A percentile compares a stretch with the other conserved stretches of the same genome.
These are phyloP conservation scores for Ehretia macrophylla DNA, from an alignment of 257 asterid genomes.

Conservation along the genomic window DNA sequence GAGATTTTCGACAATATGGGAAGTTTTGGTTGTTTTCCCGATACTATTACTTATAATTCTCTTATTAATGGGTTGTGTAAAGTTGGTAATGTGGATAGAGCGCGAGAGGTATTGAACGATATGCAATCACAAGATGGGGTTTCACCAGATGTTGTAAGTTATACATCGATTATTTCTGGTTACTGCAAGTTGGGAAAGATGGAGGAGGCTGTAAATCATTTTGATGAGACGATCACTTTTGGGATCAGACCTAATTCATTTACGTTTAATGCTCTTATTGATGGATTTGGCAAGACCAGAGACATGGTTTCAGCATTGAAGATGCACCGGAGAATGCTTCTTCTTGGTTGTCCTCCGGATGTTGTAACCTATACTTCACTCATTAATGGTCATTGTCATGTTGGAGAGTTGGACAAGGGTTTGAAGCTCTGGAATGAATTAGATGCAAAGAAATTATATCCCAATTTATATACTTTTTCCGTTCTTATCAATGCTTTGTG, in stretches of 20 bases:
- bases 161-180: constrained; percentile 73
- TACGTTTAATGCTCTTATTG: constrained; percentile 64
- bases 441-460: constrained; percentile 47
- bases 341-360: constrained; percentile 58
- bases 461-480: constrained; percentile 68
- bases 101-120: constrained; percentile 51
- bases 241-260: constrained; percentile 57
- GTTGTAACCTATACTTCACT: constrained; percentile 77
- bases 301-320: constrained; percentile 52
- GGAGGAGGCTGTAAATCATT: constrained; percentile 47
- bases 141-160: constrained; percentile 70
- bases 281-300: constrained; percentile 76
- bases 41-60: constrained; percentile 58
- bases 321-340: constrained; percentile 45
- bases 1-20: constrained; percentile 54
- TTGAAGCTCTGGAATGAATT: constrained; percentile 67
- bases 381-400: constrained; percentile 60
- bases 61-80: constrained; percentile 68
- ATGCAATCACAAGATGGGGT: constrained; percentile 38
- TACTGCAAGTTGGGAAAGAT: constrained; percentile 63
- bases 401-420: constrained; percentile 61
- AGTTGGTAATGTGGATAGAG: constrained; percentile 56
- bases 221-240: constrained; percentile 54
- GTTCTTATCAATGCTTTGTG: constrained; percentile 64
- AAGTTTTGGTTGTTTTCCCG: constrained; percentile 60